Base-by-base conservation (phyloP, 768 basidiomycete genomes). In the Lactarius quietus region DNA sequence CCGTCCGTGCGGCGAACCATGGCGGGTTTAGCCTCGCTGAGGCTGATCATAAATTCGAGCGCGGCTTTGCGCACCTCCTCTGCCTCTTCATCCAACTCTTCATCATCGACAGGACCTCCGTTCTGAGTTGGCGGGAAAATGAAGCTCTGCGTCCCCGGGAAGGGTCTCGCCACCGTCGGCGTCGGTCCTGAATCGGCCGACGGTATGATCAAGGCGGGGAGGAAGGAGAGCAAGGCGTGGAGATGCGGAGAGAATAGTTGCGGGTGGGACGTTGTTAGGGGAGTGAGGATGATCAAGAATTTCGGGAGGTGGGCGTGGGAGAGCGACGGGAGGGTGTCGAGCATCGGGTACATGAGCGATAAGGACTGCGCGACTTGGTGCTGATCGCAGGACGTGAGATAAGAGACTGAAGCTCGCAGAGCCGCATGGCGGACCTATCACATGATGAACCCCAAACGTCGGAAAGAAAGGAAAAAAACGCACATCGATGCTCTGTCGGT, bases 21-120 rank as follows among this genome's bases (percentile, higher is more conserved):
- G 5, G 77, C 76, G 0, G 91, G 86, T 39, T 82, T 80, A 3
- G 90, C 84, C 74, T 95, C 93, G 33, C 83, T 85, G n/a, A 96
- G 75, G 15, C 84, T 85, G 61, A 95, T 80, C 84, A 95, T 88
- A 59, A 95, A 85, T 74, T 95, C 93, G 12, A 94, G 76, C 10
- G 91, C 89, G 0, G 86, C 84, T 59, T 86, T 83, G 12, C 92
- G 80, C 35, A 92, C 80, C 23, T 87, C 86, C 45, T 86, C 83
- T 61, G 84, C 82, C 63, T 89, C 87, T 57, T 93, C 89, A 20
- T 83, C 81, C 29, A 82, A 83, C 20, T 81, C 79, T 6, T 73
- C 71, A 48, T 82, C 80, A 3, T 77, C 72, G 4, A 76, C 76
- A 1, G 72, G 3, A 74, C 75, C 33, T 71, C 73, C 17, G 28